phyloP scores from a whole-genome alignment of 345 rosid genomes.

The Chamaenerion angustifolium region DNA sequence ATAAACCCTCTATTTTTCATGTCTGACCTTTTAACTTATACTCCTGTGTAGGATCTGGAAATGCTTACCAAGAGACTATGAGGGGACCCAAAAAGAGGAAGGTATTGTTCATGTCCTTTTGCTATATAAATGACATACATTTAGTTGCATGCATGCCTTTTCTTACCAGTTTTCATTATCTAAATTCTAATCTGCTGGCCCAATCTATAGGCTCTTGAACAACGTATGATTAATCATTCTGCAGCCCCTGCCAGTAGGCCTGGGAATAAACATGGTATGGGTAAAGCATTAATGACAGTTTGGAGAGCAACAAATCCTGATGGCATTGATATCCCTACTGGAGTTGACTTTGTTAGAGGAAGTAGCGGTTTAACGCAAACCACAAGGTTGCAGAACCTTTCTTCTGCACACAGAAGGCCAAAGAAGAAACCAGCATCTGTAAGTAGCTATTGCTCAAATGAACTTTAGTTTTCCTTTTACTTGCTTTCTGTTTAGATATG shows the following conservation, averaged over 20 bases:
- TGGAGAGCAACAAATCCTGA: constrained; percentile 66
- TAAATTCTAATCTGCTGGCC: constrained; percentile 4
- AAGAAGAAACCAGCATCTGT: constrained; percentile 33
- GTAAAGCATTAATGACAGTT: constrained; percentile 88
- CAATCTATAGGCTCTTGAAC: constrained; percentile 18
- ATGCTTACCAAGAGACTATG: constrained; percentile 22
- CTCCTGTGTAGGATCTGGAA: constrained; percentile 33
- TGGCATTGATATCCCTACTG: constrained; percentile 40
- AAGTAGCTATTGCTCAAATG: too few species aligned
- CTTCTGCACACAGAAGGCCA: constrained; percentile 25
- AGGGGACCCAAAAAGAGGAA: constrained; percentile 45
- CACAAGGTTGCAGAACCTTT: constrained; percentile 17
- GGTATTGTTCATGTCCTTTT: constrained; percentile 28
- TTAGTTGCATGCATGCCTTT: neutral
- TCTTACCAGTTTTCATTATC: constrained; percentile 5
- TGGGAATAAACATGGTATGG: constrained; percentile 73
- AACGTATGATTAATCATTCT: constrained; percentile 9
- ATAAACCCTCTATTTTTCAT: neutral
- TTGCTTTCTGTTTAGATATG: neutral
- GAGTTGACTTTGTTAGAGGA: constrained; percentile 26
- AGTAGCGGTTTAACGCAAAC: constrained; percentile 8
- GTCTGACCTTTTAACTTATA: neutral
- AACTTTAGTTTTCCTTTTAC: neutral
- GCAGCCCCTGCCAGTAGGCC: constrained; percentile 16
- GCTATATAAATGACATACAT: neutral